Conservation (phyloP, 441 rosid genomes). For the Brassica balearica region DNA sequence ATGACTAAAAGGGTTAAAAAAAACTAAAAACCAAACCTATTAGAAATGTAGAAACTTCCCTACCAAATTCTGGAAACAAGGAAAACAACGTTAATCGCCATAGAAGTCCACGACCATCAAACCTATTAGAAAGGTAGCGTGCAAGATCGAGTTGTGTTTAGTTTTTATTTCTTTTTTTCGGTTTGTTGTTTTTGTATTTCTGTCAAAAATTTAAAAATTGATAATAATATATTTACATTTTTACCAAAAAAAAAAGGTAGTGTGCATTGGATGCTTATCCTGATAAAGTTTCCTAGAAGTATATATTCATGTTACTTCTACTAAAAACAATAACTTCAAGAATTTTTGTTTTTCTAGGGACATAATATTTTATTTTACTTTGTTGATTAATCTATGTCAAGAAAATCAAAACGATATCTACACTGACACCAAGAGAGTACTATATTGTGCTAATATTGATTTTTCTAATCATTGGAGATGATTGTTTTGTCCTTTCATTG, state of each 20-base stretch:
- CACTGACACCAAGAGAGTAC: slow-evolving; percentile 13
- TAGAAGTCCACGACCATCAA: neutral
- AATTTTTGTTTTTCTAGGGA: neutral
- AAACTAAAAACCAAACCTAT: neutral
- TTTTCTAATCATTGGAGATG: slow-evolving; percentile 37
- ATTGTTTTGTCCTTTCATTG: slow-evolving; percentile 28
- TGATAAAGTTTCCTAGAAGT: slow-evolving; percentile 1
- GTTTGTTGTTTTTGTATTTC: no score
- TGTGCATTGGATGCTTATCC: slow-evolving; percentile 1
- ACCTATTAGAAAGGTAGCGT: neutral
- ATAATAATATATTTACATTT: no score
- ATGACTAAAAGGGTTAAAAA: neutral
- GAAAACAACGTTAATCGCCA: neutral
- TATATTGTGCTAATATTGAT: neutral
- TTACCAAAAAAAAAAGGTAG: neutral
- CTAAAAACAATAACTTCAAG: neutral
- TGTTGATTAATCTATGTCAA: neutral
- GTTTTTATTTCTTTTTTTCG: no score
- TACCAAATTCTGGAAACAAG: neutral
- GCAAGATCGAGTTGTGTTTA: no score
- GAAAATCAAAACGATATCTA: slow-evolving; percentile 9
- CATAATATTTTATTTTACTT: neutral
- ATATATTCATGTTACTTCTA: slow-evolving; percentile 6
- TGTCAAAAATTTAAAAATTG: no score
- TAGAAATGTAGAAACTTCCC: neutral